phyloP scores from a whole-genome alignment of 768 basidiomycete species.

The Zangia roseola region DNA sequence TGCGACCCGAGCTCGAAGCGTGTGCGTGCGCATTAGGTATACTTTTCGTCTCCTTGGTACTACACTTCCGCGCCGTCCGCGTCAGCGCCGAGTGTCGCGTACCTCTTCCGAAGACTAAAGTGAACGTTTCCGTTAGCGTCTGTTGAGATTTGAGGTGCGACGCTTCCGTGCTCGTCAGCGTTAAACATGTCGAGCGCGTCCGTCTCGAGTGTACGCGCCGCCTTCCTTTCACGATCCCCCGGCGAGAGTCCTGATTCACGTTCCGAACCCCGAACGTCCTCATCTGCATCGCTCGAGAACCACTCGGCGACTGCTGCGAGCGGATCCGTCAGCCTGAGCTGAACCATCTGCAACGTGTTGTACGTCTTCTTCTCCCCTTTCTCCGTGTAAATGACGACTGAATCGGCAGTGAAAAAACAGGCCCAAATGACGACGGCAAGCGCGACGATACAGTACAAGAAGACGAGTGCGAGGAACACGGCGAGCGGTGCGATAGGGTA shows the following conservation, averaged over 20 bases:
- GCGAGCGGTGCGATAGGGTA: neutral
- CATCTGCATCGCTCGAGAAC: neutral
- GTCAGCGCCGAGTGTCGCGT: neutral
- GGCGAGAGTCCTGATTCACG: neutral
- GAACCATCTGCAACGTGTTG: conserved; percentile 1
- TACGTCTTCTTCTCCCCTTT: neutral
- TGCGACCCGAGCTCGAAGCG: no score
- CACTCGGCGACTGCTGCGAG: neutral
- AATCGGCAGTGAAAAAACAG: neutral
- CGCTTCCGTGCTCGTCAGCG: neutral
- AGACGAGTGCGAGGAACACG: neutral
- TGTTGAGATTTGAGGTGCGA: neutral
- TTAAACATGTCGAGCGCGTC: conserved; percentile 1
- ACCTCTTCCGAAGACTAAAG: neutral
- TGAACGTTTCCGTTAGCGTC: neutral
- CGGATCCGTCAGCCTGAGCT: conserved; percentile 1
- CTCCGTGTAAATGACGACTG: neutral
- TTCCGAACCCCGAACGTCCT: neutral
- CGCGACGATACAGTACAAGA: neutral
- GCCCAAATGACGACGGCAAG: neutral
- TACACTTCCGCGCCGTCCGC: no score
- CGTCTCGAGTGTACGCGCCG: neutral
- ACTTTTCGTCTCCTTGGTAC: no score
- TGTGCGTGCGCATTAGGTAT: no score
- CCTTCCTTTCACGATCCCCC: neutral